Percentiles rank a stretch among this genome's conserved stretches.
These are phyloP conservation scores for Trametes maxima DNA, from an alignment of 768 basidiomycete genomes.

Conservation along the genomic window DNA sequence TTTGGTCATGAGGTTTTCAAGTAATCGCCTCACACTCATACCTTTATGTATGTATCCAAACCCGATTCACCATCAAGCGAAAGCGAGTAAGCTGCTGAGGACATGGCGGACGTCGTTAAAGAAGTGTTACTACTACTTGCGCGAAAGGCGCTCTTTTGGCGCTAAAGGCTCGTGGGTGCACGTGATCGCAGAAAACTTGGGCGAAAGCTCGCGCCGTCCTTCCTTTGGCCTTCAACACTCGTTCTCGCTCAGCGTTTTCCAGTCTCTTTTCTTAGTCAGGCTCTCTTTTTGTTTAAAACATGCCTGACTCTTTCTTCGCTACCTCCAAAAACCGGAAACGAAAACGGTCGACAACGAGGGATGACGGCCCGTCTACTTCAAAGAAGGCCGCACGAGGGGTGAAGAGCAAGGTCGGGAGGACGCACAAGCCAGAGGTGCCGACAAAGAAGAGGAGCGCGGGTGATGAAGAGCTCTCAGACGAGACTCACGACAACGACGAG, in stretches of 20 bases:
- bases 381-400: constrained; percentile 25
- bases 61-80: too few relatives aligned
- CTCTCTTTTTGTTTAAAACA: constrained; percentile 38
- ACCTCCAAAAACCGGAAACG: constrained; percentile 61
- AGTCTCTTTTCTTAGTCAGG: not conserved
- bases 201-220: too few relatives aligned
- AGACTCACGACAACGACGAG: constrained; percentile 53
- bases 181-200: too few relatives aligned
- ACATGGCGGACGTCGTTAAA: too few relatives aligned
- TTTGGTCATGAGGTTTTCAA: too few relatives aligned
- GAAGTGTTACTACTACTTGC: too few relatives aligned
- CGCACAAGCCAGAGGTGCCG: constrained; percentile 28
- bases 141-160: too few relatives aligned
- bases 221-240: not conserved
- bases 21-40: too few relatives aligned
- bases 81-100: too few relatives aligned
- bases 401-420: constrained; percentile 31
- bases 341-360: constrained; percentile 48
- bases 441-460: constrained; percentile 12
- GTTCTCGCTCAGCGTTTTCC: not conserved
- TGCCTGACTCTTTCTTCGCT: constrained; percentile 87
- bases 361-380: constrained; percentile 36
- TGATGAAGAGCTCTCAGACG: constrained; percentile 75
- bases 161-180: too few relatives aligned
- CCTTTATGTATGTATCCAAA: too few relatives aligned